phyloP scores from a whole-genome alignment of 2,329 filamentous ascomycete species.

The Nigrospora sphaerica region DNA sequence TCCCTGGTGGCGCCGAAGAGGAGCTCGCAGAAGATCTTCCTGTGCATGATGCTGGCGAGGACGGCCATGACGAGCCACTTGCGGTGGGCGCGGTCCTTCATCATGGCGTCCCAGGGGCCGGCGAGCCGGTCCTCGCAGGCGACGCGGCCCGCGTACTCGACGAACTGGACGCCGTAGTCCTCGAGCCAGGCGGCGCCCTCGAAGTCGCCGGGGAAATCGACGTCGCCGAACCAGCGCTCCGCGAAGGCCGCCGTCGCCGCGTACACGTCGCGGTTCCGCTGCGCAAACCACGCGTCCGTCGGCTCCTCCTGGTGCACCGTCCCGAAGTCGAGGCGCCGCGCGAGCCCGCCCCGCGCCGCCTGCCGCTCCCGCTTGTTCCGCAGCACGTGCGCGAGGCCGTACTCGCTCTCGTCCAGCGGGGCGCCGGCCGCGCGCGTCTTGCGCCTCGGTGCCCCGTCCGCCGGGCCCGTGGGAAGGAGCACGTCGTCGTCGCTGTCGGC shows the following conservation, averaged over 20 bases:
- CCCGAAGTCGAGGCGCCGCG: slow-evolving; percentile 14
- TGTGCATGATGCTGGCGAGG: slow-evolving; percentile 28
- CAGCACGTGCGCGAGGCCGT: not conserved
- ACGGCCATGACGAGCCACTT: slow-evolving; percentile 27
- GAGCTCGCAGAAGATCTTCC: slow-evolving; percentile 28
- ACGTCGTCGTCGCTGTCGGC: not conserved
- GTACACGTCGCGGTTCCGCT: slow-evolving; percentile 19
- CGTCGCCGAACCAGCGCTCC: slow-evolving; percentile 16
- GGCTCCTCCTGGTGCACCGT: slow-evolving; percentile 14
- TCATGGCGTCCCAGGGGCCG: slow-evolving; percentile 26
- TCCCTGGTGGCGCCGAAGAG: slow-evolving; percentile 29
- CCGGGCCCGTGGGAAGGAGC: no score
- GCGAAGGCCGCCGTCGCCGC: slow-evolving; percentile 13
- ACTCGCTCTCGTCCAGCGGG: not conserved
- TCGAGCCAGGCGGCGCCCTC: slow-evolving; percentile 14
- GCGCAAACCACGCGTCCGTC: slow-evolving; percentile 13
- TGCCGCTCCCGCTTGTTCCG: slow-evolving; percentile 1
- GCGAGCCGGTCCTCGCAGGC: slow-evolving; percentile 25
- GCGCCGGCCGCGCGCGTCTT: no score
- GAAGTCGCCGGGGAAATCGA: slow-evolving; percentile 11
- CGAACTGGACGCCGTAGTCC: slow-evolving; percentile 20
- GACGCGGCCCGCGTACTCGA: slow-evolving; percentile 23
- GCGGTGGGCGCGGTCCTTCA: slow-evolving; percentile 20
- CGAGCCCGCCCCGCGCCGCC: slow-evolving; percentile 7
- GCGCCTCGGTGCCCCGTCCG: no score